Base-by-base conservation (phyloP, 768 basidiomycete species). In the Pleurotus tuber-regium region DNA sequence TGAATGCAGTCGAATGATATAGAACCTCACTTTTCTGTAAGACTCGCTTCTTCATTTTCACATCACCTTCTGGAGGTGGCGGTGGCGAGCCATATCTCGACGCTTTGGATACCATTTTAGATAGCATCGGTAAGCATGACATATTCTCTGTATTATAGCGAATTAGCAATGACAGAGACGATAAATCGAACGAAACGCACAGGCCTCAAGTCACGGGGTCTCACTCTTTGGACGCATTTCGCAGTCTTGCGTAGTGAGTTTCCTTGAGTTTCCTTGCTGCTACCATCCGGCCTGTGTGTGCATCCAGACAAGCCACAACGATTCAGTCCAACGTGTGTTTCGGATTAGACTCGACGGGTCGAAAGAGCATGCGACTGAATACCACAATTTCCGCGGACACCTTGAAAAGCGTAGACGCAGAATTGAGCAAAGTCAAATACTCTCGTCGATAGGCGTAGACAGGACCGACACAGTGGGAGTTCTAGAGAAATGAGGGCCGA, bases 301-400 rank as follows among this genome's bases (percentile, higher is more conserved):
- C 93, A 67, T 99, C 97, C 46, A 99, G 66, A 59, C 92, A 85
- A 0, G 97, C 97, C 0, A 95, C 97, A 0, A 96, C 97, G 53
- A 99, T 98, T 97, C 97, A 99, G 2, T 97, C 97, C 4, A 97
- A 96, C 0, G 93, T 80, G 58, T 98, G 97, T 63, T 98, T 98
- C 1, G 95, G 94, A 68, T 99, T 99, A 12, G 91, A 94, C 63
- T 97, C 95, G 60, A 96, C 93, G 6, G 98, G 80, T 59, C 98
- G 93, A 54, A 99, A 92, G 6, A 99, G 78, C 81, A 95, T 93
- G 21, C 97, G 80, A 1, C 98, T 99, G 66, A 98, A 98, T 66
- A 98, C 97, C 24, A 96, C 96, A 60, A 99, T 99, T 71, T 98
- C 96, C 2, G 93, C 92, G 53, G 93, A 90, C 1, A 87, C 87